Conservation (phyloP, 306 rosid species). For the Boehmeria nivea region DNA sequence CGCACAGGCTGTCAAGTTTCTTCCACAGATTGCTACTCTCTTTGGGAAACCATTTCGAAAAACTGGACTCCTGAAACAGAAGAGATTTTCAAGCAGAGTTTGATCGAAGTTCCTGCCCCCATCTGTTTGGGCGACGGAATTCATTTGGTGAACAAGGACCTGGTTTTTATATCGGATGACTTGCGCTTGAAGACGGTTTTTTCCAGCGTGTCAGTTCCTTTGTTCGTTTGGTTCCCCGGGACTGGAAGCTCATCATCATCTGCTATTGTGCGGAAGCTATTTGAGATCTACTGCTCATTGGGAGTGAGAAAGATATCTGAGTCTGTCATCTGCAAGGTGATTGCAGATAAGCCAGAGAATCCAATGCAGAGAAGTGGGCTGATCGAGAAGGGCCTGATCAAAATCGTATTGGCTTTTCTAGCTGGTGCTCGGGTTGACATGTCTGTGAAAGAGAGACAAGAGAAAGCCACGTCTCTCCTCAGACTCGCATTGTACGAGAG, state of each 20-base stretch:
- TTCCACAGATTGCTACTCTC: neutral
- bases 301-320: slow-evolving; percentile 18
- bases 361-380: neutral
- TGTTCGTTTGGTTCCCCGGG: slow-evolving; percentile 18
- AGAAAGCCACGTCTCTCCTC: neutral
- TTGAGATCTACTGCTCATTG: slow-evolving; percentile 2
- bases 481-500: slow-evolving; percentile 1
- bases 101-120: slow-evolving; percentile 11
- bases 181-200: slow-evolving; percentile 14
- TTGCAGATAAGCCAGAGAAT: slow-evolving; percentile 1
- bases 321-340: slow-evolving; percentile 11
- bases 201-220: slow-evolving; percentile 1
- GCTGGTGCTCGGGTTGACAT: slow-evolving; percentile 10
- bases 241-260: neutral
- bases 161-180: slow-evolving; percentile 17
- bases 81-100: neutral
- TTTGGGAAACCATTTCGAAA: slow-evolving; percentile 2
- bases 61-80: slow-evolving; percentile 7
- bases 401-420: slow-evolving; percentile 14
- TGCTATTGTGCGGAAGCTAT: neutral
- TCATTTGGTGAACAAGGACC: slow-evolving; percentile 10
- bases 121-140: neutral
- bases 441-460: slow-evolving; percentile 10
- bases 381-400: slow-evolving; percentile 13
- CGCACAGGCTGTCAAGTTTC: slow-evolving; percentile 1